Percentiles rank a stretch among this genome's conserved stretches.
These are phyloP conservation scores for Angomonas deanei DNA, from an alignment of 208 protist species.

Conservation along the genomic window DNA sequence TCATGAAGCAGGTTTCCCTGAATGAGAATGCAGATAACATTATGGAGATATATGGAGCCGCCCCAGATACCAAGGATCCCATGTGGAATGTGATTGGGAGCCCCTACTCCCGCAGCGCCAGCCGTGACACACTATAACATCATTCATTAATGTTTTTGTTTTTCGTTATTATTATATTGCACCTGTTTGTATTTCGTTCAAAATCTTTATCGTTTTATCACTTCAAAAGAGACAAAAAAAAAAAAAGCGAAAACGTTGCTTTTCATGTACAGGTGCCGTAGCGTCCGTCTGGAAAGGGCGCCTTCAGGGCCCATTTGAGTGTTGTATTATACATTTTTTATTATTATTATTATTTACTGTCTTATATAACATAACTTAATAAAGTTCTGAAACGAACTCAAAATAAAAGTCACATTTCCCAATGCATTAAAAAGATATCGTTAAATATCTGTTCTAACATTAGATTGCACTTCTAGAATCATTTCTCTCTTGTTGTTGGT, in stretches of 20 bases:
- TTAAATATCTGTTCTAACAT: too few relatives aligned
- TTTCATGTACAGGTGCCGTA: neutral
- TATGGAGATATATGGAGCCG: constrained; percentile 38
- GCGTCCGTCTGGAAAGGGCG: too few relatives aligned
- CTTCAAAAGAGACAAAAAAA: neutral
- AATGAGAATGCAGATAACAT: constrained; percentile 68
- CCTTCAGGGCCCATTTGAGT: too few relatives aligned
- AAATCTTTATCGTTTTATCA: neutral
- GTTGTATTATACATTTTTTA: too few relatives aligned
- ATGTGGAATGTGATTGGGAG: neutral
- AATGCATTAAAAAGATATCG: too few relatives aligned
- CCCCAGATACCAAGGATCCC: neutral
- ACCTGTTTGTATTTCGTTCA: neutral
- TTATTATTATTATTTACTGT: too few relatives aligned
- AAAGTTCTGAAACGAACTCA: too few relatives aligned
- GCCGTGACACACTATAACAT: neutral
- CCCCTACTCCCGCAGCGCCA: neutral
- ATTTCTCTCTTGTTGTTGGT: too few relatives aligned
- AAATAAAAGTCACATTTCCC: too few relatives aligned
- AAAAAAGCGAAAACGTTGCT: neutral
- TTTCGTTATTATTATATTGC: constrained; percentile 12
- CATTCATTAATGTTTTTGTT: neutral
- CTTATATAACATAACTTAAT: too few relatives aligned
- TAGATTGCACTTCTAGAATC: too few relatives aligned
- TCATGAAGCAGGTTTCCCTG: constrained; percentile 54